Evolutionary conservation across 805 yeast species (phyloP), one percentile per base, ranked within the genome.

Genomic region (Pichia ethanolica): DNA sequence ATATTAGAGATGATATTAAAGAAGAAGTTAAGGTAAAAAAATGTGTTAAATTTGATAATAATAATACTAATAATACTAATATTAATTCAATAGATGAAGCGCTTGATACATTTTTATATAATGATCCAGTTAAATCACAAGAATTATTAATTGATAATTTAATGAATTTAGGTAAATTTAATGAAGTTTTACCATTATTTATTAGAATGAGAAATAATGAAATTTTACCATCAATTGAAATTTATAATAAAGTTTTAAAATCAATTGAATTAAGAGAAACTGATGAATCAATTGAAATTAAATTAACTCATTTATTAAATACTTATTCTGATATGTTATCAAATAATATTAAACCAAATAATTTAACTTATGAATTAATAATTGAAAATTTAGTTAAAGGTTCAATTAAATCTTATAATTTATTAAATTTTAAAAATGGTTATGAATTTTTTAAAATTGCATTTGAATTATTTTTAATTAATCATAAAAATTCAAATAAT

Each of bases 291-390:
- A 64, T 78, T 7, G 89, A 85, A 60, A 75, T 74, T 42, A 77
- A 75, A 59, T 70, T 85, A 61, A 83, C 86, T 2, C 78, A 75
- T 47, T 62, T 85, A 50, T 66, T 85, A 54, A 82, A 79, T 25
- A 80, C 83, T 35, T 85, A 85, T 60, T 86, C 85, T 45, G 89
- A 83, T 57, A 67, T 83, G 60, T 69, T 85, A 37, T 59, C 75
- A 27, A 71, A 73, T 54, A 71, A 70, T 52, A 52, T 78, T 38
- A 81, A 78, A 59, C 93, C 93, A 14, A 71, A 74, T 28, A 58
- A 62, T 39, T 69, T 68, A 20, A 82, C 86, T 7, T 84, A 78
- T 62, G 69, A 76, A 56, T 61, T 77, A 4, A 73, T 77, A 5
- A 67, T 85, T 42, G 64, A 67, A 26, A 73, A 77, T 33, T 68